Base-by-base conservation (phyloP, 495 filamentous ascomycete species). In the Trichocladium uniseriatum region DNA sequence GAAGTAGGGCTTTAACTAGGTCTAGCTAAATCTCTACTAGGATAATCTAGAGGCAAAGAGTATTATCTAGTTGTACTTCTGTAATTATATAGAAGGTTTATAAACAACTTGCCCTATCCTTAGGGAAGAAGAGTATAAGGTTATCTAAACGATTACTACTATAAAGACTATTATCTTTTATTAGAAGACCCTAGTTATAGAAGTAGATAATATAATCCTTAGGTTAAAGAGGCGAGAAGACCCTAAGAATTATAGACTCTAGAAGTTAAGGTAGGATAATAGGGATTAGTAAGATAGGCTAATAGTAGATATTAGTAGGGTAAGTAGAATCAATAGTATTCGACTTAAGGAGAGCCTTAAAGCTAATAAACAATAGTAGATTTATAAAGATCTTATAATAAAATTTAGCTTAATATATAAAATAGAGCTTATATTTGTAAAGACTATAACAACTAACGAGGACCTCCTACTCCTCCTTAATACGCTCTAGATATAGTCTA, bases 261-360 rank as follows among this genome's bases (percentile, higher is more conserved):
- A 22, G 39, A 42, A 42, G 39, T 18, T 42, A 19, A 42, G 39
- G 39, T 42, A 22, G 39, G 39, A 42, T 42, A 22, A 13, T 29
- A 22, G 22, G 14, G 22, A 42, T 3, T 13, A 2, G 11, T 16
- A 2, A 10, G 39, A 42, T 18, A 28, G 39, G 22, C 39, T 22
- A 2, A 22, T 42, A 11, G 39, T 22, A 3, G 39, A 42, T 13
- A 42, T 42, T 16, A 42, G 39, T n/a, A 16, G 29, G 3, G 22
- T 42, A 29, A 20, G 39, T 14, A 10, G 13, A 32, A 32, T 32
- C 10, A 14, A 32, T 10, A 10, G 31, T 32, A 14, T 32, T 32
- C 2, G 11, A 32, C 31, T 32, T 6, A 32, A 10, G 5, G 31
- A 14, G 31, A 32, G 14, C 5, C 9, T 28, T 16, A 15, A 2